Evolutionary conservation across 2,329 filamentous ascomycete genomes (phyloP), one percentile per base, ranked within the genome.

Genomic region (Pestalotiopsis sp.): DNA sequence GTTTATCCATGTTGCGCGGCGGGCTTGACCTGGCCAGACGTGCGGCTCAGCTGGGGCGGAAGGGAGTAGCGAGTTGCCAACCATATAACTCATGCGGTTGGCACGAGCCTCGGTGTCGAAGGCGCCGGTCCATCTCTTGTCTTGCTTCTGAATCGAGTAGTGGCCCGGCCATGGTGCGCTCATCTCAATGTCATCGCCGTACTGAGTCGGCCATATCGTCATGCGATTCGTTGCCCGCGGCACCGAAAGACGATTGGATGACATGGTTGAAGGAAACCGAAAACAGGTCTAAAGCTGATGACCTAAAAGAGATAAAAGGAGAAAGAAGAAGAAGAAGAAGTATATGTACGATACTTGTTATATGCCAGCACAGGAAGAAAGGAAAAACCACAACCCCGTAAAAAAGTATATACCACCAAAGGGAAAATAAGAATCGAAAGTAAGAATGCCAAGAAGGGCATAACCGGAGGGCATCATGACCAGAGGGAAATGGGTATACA

Each of bases 31-130:
- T 12, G 69, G 57, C 71, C 71, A 73, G n/a, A 69, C 57, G 20
- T 69, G 69, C 2, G 65, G 68, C 1, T 23, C 57, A 39, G 56
- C 25, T 20, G 71, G 69, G 13, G 62, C 49, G 27, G 64, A 65
- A 5, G 72, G 72, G 14, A 73, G 71, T 2, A 73, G 71, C 0
- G 67, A 65, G 64, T 73, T 67, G 61, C 72, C 72, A 56, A 72
- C 72, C 36, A 71, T 70, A 49, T 71, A 39, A 61, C 72, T 73
- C 72, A 73, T 72, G 57, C 71, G 69, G 20, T 68, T 67, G 56
- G 72, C 72, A 61, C 70, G 70, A 14, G 70, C 72, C 68, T 73
- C 72, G 12, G 68, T 67, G 31, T 73, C 72, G 64, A 72, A 73
- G 4, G 52, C 71, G 31, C 68, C 68, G n/a, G 72, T 73, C 71